Evolutionary conservation across 2,329 filamentous ascomycete genomes (phyloP).

Genomic region (Alternaria postmessia): DNA sequence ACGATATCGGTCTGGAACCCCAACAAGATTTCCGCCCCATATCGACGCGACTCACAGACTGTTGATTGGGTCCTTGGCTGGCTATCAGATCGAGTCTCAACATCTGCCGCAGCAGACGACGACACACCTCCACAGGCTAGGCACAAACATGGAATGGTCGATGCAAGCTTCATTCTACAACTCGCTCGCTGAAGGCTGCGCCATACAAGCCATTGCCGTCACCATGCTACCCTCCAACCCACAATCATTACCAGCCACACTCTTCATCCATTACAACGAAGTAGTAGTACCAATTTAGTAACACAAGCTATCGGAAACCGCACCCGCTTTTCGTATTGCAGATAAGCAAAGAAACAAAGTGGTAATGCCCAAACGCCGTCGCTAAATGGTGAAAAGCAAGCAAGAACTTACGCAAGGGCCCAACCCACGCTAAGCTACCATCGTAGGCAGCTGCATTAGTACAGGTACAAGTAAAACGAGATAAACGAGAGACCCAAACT

Average conservation of each 20-base stretch:
- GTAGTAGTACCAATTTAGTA: slow-evolving; percentile 11
- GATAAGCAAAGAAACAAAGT: background rate
- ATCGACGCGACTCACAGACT: background rate
- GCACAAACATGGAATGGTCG: background rate
- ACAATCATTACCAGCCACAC: background rate
- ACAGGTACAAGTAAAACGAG: slow-evolving; percentile 2
- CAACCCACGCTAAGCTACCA: slow-evolving; percentile 2
- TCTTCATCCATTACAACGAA: slow-evolving; percentile 11
- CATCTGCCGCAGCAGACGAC: background rate
- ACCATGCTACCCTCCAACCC: background rate
- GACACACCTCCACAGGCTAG: too few species aligned
- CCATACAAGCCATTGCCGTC: too few species aligned
- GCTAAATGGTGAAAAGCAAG: slow-evolving; percentile 26
- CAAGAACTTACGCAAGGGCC: background rate
- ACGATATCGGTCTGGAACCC: background rate
- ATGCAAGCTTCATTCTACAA: background rate
- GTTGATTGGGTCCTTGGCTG: background rate
- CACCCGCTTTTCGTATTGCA: background rate
- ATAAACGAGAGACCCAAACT: background rate
- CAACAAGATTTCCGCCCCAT: background rate
- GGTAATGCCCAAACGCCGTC: slow-evolving; percentile 31
- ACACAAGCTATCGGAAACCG: slow-evolving; percentile 3
- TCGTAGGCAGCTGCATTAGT: slow-evolving; percentile 15
- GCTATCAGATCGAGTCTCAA: background rate
- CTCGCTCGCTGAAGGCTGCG: background rate